Evolutionary conservation across 345 rosid species (phyloP).

Genomic region (Streptanthus diversifolius): DNA sequence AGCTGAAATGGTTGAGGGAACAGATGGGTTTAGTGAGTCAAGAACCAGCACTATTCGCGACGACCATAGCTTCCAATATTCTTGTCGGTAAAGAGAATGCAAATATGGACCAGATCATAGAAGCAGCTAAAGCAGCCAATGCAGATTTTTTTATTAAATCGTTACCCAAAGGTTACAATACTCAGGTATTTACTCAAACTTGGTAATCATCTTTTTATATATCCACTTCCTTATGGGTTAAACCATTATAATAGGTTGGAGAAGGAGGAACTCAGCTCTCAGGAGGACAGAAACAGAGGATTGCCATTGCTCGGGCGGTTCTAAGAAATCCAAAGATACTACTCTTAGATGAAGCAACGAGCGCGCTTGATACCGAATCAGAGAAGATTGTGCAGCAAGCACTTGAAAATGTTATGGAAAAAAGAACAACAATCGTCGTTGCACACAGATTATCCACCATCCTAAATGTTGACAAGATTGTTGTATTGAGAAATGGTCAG

Average conservation of each 20-base stretch:
- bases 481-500: constrained; percentile 60
- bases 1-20: constrained; percentile 70
- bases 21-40: constrained; percentile 90
- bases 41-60: constrained; percentile 81
- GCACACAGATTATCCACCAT: constrained; percentile 76
- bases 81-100: constrained; percentile 65
- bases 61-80: constrained; percentile 60
- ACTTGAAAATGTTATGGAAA: constrained; percentile 52
- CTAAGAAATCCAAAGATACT: constrained; percentile 71
- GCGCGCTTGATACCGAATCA: constrained; percentile 86
- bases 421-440: constrained; percentile 61
- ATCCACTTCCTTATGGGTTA: neutral
- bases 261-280: constrained; percentile 94
- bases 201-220: neutral
- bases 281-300: constrained; percentile 90
- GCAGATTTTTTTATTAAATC: constrained; percentile 63
- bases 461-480: constrained; percentile 56
- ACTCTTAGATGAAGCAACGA: constrained; percentile 86
- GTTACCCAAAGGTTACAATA: constrained; percentile 58
- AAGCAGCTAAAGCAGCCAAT: constrained; percentile 75
- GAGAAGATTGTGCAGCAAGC: constrained; percentile 71
- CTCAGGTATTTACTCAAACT: constrained; percentile 46
- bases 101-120: constrained; percentile 40
- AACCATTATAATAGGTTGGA: constrained; percentile 55
- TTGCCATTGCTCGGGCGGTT: constrained; percentile 84